Conservation (phyloP, 768 basidiomycete genomes). For the Psilocybe azurescens region DNA sequence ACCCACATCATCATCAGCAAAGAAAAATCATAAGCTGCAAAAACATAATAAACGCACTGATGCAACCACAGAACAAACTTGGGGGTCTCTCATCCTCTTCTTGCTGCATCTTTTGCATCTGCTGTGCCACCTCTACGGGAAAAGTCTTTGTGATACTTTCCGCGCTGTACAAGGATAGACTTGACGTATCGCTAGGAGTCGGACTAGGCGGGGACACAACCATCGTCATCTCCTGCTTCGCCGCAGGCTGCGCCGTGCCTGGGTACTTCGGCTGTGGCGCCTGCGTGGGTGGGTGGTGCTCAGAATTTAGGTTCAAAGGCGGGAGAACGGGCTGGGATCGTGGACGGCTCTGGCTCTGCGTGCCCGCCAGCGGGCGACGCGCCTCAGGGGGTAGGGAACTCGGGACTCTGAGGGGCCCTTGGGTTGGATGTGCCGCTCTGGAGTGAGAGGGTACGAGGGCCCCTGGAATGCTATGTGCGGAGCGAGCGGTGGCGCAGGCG, state of each 20-base stretch:
- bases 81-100: constrained; percentile 22
- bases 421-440: constrained; percentile 16
- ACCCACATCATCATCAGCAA: not conserved
- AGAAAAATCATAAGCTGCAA: not conserved
- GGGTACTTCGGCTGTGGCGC: constrained; percentile 7
- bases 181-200: constrained; percentile 25
- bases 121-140: constrained; percentile 17
- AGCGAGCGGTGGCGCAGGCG: constrained; percentile 19
- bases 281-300: constrained; percentile 19
- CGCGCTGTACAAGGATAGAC: constrained; percentile 26
- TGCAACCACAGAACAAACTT: constrained; percentile 23
- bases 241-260: constrained; percentile 14
- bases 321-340: constrained; percentile 20
- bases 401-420: constrained; percentile 20
- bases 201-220: constrained; percentile 21
- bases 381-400: constrained; percentile 24
- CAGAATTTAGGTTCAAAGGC: constrained; percentile 19
- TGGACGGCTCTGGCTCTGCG: constrained; percentile 18
- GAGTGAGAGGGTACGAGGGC: constrained; percentile 15
- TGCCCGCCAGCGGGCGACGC: constrained; percentile 29
- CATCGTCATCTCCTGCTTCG: constrained; percentile 17
- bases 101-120: constrained; percentile 8
- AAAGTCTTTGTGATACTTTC: constrained; percentile 25
- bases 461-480: constrained; percentile 25
- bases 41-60: constrained; percentile 19